Evolutionary conservation across 2,329 filamentous ascomycete genomes (phyloP).

Genomic region (Penicillium italicum): DNA sequence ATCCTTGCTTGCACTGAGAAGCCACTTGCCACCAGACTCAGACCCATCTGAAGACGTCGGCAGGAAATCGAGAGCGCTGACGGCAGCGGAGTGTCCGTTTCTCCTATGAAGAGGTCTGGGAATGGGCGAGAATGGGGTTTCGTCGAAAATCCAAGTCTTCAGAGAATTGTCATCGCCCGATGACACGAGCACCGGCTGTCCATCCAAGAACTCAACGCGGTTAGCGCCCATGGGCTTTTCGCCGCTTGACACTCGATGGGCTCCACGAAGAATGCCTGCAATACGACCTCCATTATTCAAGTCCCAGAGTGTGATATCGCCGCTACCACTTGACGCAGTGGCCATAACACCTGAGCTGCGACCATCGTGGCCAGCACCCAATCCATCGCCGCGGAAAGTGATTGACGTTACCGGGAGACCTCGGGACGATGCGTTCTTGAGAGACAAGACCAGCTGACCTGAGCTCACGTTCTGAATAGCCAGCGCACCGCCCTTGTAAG

Average conservation of each 20-base stretch:
- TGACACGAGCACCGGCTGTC: conserved; percentile 84
- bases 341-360: conserved; percentile 88
- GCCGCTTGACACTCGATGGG: conserved; percentile 62
- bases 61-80: conserved; percentile 78
- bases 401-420: conserved; percentile 70
- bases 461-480: conserved; percentile 76
- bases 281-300: conserved; percentile 83
- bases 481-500: conserved; percentile 75
- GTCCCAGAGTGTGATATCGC: conserved; percentile 95
- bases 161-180: conserved; percentile 90
- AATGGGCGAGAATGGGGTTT: conserved; percentile 80
- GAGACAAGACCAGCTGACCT: conserved; percentile 67
- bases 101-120: conserved; percentile 81
- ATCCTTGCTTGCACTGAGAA: conserved; percentile 84
- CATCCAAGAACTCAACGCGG: conserved; percentile 81
- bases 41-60: conserved; percentile 85
- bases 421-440: conserved; percentile 64
- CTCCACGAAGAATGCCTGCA: conserved; percentile 79
- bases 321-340: conserved; percentile 71
- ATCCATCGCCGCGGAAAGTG: conserved; percentile 82
- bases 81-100: conserved; percentile 82
- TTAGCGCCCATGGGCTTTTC: conserved; percentile 71
- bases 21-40: conserved; percentile 86
- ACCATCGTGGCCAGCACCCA: conserved; percentile 84
- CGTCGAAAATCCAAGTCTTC: conserved; percentile 95